Evolutionary conservation across 345 rosid species (phyloP).

Genomic region (Rhodomyrtus tomentosa): DNA sequence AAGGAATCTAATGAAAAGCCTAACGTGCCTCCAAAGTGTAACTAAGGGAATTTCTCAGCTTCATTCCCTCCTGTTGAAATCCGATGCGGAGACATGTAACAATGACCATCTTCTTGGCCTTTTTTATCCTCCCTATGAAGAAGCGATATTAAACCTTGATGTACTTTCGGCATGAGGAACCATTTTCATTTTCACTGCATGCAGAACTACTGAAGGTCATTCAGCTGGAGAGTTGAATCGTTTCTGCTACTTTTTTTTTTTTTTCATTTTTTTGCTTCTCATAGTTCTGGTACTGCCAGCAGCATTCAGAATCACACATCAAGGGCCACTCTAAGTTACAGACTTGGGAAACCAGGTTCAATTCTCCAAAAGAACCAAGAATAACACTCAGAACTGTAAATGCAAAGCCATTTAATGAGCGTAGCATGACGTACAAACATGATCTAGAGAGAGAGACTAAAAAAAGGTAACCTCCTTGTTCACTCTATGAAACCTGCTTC

Average conservation of each 20-base stretch:
- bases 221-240: not conserved
- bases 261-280: not conserved
- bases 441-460: not conserved
- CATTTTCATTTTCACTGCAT: not conserved
- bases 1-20: not conserved
- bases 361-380: not conserved
- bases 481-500: constrained; percentile 9
- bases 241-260: too few relatives aligned
- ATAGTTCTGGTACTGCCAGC: not conserved
- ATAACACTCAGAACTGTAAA: not conserved
- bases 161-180: not conserved
- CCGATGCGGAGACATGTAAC: not conserved
- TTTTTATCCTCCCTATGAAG: not conserved
- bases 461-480: not conserved
- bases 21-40: not conserved
- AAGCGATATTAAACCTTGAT: not conserved
- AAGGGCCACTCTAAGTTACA: not conserved
- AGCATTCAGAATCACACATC: not conserved
- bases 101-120: not conserved
- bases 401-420: constrained; percentile 3
- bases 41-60: not conserved
- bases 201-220: not conserved
- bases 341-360: not conserved
- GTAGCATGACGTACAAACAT: not conserved
- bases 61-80: not conserved